Evolutionary conservation across 1,284 basidiomycete genomes (phyloP), one percentile per base, ranked within the genome.

Genomic region (Filobasidium uniguttulatum): DNA sequence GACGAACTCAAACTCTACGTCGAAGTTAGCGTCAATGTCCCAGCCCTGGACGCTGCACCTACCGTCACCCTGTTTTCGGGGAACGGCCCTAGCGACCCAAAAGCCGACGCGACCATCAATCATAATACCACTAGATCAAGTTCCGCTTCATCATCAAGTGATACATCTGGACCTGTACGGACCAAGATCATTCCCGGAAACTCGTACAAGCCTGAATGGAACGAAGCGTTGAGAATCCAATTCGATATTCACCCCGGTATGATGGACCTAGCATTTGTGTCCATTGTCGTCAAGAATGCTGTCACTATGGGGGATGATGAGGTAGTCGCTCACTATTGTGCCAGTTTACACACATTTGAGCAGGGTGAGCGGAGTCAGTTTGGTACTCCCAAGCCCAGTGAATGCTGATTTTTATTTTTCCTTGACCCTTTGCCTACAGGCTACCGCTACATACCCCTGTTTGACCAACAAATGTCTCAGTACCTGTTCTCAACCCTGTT

Each of bases 401-500:
- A n/a, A 19, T 29, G 12, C 5, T 5, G 30, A 19, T 38, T 29
- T n/a, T 17, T n/a, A 8, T 30, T 10, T 15, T 9, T 3, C 5
- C 12, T 17, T 46, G 19, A 14, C 26, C 20, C 4, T 14, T n/a
- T 36, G 17, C 25, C 22, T 1, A 17, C 54, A 85, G 87, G 89
- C 2, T 93, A 83, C 64, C 80, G 86, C 10, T 85, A 93, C 70
- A 69, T 93, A 15, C 86, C 88, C 0, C 70, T 93, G 43, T 82
- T 86, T 61, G 87, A 93, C 64, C 71, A 76, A 0, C 79, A 85
- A 59, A 77, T 87, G 44, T 83, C 82, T 35, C 83, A 86, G 57
- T 85, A 83, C 61, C 71, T 93, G 40, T 93, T 89, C 67, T 85
- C 88, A 31, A 90, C 86, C 20, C 72, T 94, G 5, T 91, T 91